Conservation (phyloP, 2,329 filamentous ascomycete species). For the Didymella glomerata region DNA sequence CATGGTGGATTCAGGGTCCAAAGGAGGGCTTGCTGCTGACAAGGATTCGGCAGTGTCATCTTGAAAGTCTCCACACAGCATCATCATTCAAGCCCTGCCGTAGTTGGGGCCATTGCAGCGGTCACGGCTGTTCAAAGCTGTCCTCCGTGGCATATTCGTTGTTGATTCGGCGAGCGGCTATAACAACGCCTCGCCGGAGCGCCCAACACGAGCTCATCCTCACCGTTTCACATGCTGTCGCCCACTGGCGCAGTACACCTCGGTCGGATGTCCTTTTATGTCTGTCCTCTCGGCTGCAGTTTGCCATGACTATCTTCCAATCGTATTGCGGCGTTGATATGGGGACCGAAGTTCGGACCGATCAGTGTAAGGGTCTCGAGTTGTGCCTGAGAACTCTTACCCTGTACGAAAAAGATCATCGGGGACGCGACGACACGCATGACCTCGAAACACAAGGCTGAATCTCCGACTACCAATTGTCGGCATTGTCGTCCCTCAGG, state of each 20-base stretch:
- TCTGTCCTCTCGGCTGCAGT: constrained; percentile 14
- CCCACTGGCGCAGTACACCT: constrained; percentile 16
- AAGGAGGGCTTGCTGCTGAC: background rate
- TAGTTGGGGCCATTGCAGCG: constrained; percentile 17
- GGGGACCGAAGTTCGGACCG: constrained; percentile 23
- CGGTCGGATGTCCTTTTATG: constrained; percentile 24
- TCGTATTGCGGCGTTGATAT: constrained; percentile 7
- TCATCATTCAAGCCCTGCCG: constrained; percentile 20
- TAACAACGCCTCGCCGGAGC: constrained; percentile 14
- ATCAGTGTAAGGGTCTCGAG: constrained; percentile 21
- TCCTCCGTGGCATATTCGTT: constrained; percentile 11
- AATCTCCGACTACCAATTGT: constrained; percentile 14
- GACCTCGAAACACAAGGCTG: constrained; percentile 37
- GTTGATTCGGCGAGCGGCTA: constrained; percentile 9
- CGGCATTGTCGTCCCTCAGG: background rate
- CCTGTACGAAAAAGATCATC: constrained; percentile 27
- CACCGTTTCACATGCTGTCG: constrained; percentile 18
- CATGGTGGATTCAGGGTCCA: background rate
- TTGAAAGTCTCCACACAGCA: constrained; percentile 3
- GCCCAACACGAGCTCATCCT: constrained; percentile 16
- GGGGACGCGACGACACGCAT: constrained; percentile 39
- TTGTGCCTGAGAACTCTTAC: constrained; percentile 30
- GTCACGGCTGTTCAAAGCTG: constrained; percentile 17
- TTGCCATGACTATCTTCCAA: constrained; percentile 20
- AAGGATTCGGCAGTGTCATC: background rate